Evolutionary conservation across 495 filamentous ascomycete species (phyloP), one percentile per base, ranked within the genome.

Genomic region (Tuber aestivum): DNA sequence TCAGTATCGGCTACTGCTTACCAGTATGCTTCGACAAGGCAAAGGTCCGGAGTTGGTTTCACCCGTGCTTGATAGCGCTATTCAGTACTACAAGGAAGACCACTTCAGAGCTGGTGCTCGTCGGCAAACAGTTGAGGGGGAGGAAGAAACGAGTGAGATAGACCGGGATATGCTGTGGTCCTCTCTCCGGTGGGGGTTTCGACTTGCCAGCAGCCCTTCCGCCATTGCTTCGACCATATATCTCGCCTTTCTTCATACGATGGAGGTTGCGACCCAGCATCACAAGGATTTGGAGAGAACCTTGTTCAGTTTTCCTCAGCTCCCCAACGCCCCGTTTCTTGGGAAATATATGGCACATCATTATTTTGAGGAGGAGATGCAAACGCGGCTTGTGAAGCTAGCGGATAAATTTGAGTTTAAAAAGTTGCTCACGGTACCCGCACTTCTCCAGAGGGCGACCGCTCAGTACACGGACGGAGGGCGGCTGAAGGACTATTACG

Each of bases 21-120:
- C 73, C 12, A 50, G 45, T 35, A 77, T 75, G 56, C 37, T 81
- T n/a, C 70, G 48, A 23, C 35, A 65, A 21, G 76, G 61, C 14
- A 41, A 72, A 12, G 72, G 50, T 32, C 48, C 37, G 20, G 38
- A 35, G 32, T 61, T 77, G 35, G 68, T 81, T 14, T 4, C 77
- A 0, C 73, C 80, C 12, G 79, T 72, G 41, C 78, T 82, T 37
- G 71, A 80, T 20, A 74, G 69, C 21, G 77, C 78, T 16, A 37
- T 79, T 41, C 32, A n/a, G 18, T 79, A 75, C 41, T 70, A 72
- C 40, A 41, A 48, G n/a, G 23, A 70, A n/a, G 41, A 70, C 32
- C 70, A 35, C 56, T 35, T 65, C 56, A 65, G 20, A 35, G 18
- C 27, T 35, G 27, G 56, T 65, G 56, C 56, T 65, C 56, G 56